These are phyloP conservation scores for Plasmodium inui DNA, from an alignment of 169 alveolate species.

Conservation along the genomic window DNA sequence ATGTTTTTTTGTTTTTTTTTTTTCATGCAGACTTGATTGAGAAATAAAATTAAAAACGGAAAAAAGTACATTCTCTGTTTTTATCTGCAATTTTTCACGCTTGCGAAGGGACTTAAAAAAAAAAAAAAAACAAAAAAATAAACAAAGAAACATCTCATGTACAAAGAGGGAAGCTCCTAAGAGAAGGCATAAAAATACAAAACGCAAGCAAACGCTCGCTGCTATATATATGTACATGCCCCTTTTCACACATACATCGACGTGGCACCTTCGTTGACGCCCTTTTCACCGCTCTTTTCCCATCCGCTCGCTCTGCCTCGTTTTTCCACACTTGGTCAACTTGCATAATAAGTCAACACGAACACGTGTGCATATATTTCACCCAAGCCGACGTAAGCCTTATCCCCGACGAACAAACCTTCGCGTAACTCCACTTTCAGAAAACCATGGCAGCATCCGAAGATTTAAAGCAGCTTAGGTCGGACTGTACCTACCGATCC, in stretches of 20 bases:
- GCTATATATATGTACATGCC: background rate
- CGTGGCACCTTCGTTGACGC: background rate
- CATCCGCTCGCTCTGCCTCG: background rate
- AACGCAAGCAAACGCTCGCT: background rate
- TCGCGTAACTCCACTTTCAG: background rate
- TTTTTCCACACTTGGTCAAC: background rate
- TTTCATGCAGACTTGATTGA: conserved; percentile 4
- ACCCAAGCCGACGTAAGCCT: background rate
- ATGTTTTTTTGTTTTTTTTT: background rate
- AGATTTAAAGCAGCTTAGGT: conserved; percentile 78
- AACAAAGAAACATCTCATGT: background rate
- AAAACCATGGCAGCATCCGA: conserved; percentile 67
- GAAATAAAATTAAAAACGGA: background rate
- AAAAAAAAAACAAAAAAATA: background rate
- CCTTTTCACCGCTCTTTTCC: background rate
- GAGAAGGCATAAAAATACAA: background rate
- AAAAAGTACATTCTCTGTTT: background rate
- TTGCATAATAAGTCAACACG: background rate
- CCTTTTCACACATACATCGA: conserved; percentile 15
- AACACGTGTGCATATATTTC: background rate
- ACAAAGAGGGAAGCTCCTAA: background rate
- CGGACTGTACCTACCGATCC: conserved; percentile 90
- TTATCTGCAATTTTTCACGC: background rate
- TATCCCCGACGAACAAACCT: background rate
- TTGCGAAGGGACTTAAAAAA: background rate